Conservation (phyloP, 345 rosid species). For the Salix caprea region DNA sequence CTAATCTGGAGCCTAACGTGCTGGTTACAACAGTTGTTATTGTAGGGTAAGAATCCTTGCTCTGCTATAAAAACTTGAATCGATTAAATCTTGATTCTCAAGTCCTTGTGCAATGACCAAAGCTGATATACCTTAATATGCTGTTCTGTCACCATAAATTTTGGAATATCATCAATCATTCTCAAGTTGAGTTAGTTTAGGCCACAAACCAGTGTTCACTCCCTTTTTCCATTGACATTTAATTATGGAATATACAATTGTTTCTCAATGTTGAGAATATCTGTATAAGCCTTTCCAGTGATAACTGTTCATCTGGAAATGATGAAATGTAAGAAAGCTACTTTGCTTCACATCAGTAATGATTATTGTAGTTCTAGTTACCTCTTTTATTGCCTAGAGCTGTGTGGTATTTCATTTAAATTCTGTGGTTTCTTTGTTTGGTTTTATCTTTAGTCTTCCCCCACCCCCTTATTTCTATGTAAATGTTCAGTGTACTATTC, state of each 20-base stretch:
- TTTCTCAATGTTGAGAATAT: not conserved
- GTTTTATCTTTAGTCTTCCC: too few species aligned
- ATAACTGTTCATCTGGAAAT: not conserved
- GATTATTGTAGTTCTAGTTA: not conserved
- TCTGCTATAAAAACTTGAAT: constrained; percentile 1
- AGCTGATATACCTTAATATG: not conserved
- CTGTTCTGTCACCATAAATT: not conserved
- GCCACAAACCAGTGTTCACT: not conserved
- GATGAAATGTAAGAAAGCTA: not conserved
- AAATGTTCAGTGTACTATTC: too few species aligned
- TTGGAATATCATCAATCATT: not conserved
- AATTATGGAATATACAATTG: not conserved
- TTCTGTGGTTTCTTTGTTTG: not conserved
- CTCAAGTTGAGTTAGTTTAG: not conserved
- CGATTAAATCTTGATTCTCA: not conserved
- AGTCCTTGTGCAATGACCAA: not conserved
- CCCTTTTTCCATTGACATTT: not conserved
- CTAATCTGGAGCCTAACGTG: constrained; percentile 54
- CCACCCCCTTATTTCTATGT: too few species aligned
- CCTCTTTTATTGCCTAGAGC: not conserved
- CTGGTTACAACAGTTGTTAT: constrained; percentile 60
- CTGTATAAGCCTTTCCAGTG: not conserved
- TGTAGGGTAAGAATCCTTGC: constrained; percentile 49
- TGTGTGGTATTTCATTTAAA: not conserved
- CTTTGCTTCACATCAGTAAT: not conserved